Evolutionary conservation across 441 rosid genomes (phyloP), one percentile per base, ranked within the genome.

Genomic region (Theobroma grandiflorum): DNA sequence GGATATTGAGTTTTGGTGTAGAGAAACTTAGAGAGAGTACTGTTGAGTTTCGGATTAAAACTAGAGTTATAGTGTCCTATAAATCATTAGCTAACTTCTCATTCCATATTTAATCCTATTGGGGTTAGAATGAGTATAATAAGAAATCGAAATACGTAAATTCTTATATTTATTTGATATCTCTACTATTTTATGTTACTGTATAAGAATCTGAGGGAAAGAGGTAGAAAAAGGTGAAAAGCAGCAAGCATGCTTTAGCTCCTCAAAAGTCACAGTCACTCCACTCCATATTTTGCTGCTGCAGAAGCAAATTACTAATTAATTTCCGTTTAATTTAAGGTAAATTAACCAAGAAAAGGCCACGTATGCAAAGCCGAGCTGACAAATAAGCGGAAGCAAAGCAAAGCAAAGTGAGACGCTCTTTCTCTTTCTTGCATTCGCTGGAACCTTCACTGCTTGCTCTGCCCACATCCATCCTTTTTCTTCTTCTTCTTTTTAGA

Each of bases 371-470:
- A 7, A 61, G 15, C 20, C 8, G 14, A 70, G 42, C 40, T 15
- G 55, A 11, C 66, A 12, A 66, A 74, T 45, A 42, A 20, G 47
- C 33, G 40, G 59, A 58, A 55, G 58, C 31, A 8, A 55, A 55
- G 3, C 16, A 12, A 8, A 43, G 70, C 55, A 6, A 74, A 79
- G 8, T 38, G 53, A 14, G 45, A 71, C 3, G 53, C 14, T 49
- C 18, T 45, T 45, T 45, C 49, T 49, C 18, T 49, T 12, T 59
- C n/a, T 43, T 3, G 22, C 43, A 50, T 76, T 80, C 12, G 81
- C 78, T 82, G 81, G 84, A 82, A 72, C 14, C 71, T 78, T 78
- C 75, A 82, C 22, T 12, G 14, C n/a, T 9, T 12, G 38, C 67
- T 22, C 18, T 18, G 26, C 35, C 8, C 49, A 6, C 10, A 11